Evolutionary conservation across 352 stramenopile species (phyloP).

Genomic region (Peronosclerospora sorghi): DNA sequence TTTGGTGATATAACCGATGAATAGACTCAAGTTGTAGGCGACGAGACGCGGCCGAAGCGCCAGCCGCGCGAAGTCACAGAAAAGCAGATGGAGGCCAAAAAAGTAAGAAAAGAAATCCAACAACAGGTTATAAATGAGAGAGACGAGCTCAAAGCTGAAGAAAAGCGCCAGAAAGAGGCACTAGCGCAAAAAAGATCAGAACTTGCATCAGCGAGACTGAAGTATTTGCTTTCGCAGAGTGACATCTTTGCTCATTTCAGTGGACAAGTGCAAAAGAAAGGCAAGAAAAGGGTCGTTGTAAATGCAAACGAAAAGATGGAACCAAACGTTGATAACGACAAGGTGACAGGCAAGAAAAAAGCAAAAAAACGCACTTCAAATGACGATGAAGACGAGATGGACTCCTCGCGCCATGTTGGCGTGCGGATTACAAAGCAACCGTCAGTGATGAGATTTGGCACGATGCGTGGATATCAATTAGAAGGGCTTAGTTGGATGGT

Average conservation of each 20-base stretch:
- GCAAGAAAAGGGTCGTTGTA: slow-evolving; percentile 9
- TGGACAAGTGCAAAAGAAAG: slow-evolving; percentile 69
- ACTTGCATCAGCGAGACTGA: slow-evolving; percentile 72
- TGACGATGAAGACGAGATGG: slow-evolving; percentile 68
- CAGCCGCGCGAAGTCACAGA: slow-evolving; percentile 43
- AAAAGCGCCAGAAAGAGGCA: slow-evolving; percentile 69
- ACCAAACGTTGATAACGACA: slow-evolving; percentile 36
- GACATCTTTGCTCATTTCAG: slow-evolving; percentile 98
- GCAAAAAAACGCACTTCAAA: slow-evolving; percentile 83
- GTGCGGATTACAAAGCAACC: slow-evolving; percentile 88
- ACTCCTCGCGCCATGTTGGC: slow-evolving; percentile 62
- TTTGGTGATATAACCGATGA: slow-evolving; percentile 2
- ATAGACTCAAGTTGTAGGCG: slow-evolving; percentile 20
- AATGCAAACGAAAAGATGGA: slow-evolving; percentile 52
- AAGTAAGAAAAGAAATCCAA: slow-evolving; percentile 55
- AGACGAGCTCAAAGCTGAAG: slow-evolving; percentile 64
- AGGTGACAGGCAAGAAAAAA: slow-evolving; percentile 30
- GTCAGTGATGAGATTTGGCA: slow-evolving; percentile 86
- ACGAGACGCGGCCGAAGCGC: slow-evolving; percentile 34
- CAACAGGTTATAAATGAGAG: slow-evolving; percentile 58
- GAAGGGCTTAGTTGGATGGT: slow-evolving; percentile 98
- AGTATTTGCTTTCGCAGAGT: slow-evolving; percentile 93
- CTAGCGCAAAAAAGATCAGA: slow-evolving; percentile 69
- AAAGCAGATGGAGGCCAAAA: slow-evolving; percentile 64
- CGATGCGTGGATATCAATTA: slow-evolving; percentile 97